Evolutionary conservation across 129 eudicot species (phyloP), one percentile per base, ranked within the genome.

Genomic region (Heracleum sosnowskyi): DNA sequence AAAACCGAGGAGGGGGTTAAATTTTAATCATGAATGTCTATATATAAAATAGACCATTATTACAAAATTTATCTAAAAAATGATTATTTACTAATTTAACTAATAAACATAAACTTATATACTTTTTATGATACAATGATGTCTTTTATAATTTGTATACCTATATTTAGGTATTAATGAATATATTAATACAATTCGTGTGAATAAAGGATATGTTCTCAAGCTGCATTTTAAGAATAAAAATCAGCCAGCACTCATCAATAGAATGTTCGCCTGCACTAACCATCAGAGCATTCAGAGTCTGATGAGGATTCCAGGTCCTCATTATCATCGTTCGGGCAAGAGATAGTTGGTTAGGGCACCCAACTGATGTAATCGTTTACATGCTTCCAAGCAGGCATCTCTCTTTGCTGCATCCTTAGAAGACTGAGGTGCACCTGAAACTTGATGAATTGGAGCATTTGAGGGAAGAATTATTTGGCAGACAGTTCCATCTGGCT

Each of bases 311-410:
- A 92, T 29, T 77, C 73, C 42, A 45, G 64, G 39, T 87, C 89
- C 44, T 87, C 87, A 12, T 72, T 45, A 77, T 73, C 87, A 74
- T 84, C 85, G 91, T 69, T 89, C 97, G 0, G 99, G 99, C 82
- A 96, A 85, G 44, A 96, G 97, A 84, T 84, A 89, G 80, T 96
- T 87, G 28, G 92, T 92, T 79, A 96, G 86, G 20, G 99, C 97
- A 79, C 97, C 97, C 73, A 89, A 44, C 79, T 85, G 84, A 86
- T 92, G 97, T 83, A 96, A 80, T 69, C 86, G 82, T 87, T 86
- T 84, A 86, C 99, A 96, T 57, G 99, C 99, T 88, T 85, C 88
- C 83, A 96, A 85, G 83, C 99, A 92, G 26, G 97, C 99, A 81
- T 92, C 93, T 89, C 80, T 90, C 76, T 92, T 96, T 62, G 97